phyloP scores from a whole-genome alignment of 345 rosid genomes.

The Rhizophora mangle region DNA sequence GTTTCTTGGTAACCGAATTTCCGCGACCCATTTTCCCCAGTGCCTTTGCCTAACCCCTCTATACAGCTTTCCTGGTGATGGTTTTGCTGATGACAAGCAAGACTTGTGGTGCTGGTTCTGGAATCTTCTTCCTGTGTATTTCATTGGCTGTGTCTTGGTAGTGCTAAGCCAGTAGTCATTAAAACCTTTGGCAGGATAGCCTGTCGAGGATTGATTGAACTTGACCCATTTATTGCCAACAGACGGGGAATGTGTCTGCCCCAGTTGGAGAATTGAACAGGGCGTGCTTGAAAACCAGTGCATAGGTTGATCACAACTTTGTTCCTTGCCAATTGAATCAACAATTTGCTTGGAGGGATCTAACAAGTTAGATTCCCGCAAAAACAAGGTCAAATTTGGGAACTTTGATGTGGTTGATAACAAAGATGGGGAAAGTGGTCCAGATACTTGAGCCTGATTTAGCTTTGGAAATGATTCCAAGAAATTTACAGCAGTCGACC shows the following conservation, averaged over 20 bases:
- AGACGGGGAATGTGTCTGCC: conserved; percentile 21
- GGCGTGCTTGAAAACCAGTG: conserved; percentile 24
- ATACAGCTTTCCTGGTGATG: conserved; percentile 58
- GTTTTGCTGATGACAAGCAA: conserved; percentile 14
- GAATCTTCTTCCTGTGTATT: conserved; percentile 41
- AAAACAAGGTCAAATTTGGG: conserved; percentile 58
- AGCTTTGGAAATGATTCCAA: conserved; percentile 39
- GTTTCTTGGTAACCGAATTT: conserved; percentile 87
- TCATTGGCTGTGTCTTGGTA: conserved; percentile 74
- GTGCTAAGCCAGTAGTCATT: conserved; percentile 57
- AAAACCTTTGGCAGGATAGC: conserved; percentile 38
- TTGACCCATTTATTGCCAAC: conserved; percentile 43
- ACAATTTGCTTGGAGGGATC: conserved; percentile 32
- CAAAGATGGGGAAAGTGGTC: conserved; percentile 30
- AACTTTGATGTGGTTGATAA: conserved; percentile 28
- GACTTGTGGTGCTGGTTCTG: conserved; percentile 35
- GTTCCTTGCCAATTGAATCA: conserved; percentile 16
- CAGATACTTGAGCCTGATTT: conserved; percentile 25
- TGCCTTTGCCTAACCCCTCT: conserved; percentile 97
- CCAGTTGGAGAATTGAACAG: conserved; percentile 21
- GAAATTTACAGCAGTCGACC: conserved; percentile 40
- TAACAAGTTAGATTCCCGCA: conserved; percentile 42
- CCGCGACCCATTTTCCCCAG: conserved; percentile 99
- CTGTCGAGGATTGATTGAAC: conserved; percentile 33
- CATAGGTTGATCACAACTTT: conserved; percentile 12